phyloP scores from a whole-genome alignment of 1,284 basidiomycete genomes.

The Austroboletus niveus region DNA sequence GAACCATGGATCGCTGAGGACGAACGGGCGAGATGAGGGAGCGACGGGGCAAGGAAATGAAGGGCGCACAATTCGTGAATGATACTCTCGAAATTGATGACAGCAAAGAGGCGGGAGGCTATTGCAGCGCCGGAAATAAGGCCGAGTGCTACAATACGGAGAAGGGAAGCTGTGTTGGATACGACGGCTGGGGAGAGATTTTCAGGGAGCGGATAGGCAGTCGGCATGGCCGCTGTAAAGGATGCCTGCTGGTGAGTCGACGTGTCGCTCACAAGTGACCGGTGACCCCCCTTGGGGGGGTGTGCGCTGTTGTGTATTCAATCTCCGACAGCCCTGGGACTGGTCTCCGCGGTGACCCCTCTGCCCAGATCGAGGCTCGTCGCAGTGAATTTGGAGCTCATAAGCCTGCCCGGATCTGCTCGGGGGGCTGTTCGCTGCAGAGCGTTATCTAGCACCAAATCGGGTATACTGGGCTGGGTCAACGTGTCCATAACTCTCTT shows the following conservation, averaged over 20 bases:
- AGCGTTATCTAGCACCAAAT: constrained; percentile 17
- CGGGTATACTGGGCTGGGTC: constrained; percentile 1
- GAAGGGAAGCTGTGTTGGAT: constrained; percentile 78
- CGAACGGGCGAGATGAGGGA: constrained; percentile 8
- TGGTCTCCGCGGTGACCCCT: not conserved
- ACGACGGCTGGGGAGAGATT: constrained; percentile 70
- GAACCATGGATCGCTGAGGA: constrained; percentile 90
- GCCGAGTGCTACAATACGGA: constrained; percentile 83
- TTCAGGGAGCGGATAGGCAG: constrained; percentile 67
- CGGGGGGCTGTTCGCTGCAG: constrained; percentile 8
- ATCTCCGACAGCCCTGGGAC: too few relatives aligned
- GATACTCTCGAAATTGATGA: constrained; percentile 97
- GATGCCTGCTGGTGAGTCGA: not conserved
- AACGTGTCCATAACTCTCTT: constrained; percentile 19
- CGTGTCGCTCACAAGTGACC: constrained; percentile 9
- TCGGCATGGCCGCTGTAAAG: constrained; percentile 47
- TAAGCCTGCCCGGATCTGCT: constrained; percentile 4
- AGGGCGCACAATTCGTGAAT: constrained; percentile 94
- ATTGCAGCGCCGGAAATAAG: constrained; percentile 93
- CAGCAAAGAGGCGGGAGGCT: constrained; percentile 94
- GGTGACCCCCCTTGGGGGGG: not conserved
- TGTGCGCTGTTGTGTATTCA: not conserved
- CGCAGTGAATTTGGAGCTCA: not conserved
- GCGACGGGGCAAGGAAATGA: not conserved
- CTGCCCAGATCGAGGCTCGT: not conserved